Percentiles rank a stretch among this genome's conserved stretches.
Conservation (phyloP, 2,329 filamentous ascomycete genomes). For the Neopestalotiopsis clavispora region DNA sequence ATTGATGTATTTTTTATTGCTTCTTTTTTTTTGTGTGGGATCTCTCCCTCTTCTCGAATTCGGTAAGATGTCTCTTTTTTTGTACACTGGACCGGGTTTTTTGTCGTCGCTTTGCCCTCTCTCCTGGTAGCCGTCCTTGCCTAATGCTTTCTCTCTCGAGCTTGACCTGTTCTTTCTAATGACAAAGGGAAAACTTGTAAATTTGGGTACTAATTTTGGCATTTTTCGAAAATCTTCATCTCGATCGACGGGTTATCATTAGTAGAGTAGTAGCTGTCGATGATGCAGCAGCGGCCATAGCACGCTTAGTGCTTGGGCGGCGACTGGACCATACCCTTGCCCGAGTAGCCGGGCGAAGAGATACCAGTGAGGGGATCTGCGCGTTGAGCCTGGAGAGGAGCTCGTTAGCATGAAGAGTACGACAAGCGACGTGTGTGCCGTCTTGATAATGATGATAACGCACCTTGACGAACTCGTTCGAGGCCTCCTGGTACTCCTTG, state of each 20-base stretch:
- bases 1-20: neutral
- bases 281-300: conserved; percentile 17
- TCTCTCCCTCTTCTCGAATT: neutral
- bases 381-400: conserved; percentile 69
- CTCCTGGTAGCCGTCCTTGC: conserved; percentile 12
- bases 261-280: conserved; percentile 21
- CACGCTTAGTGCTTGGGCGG: conserved; percentile 51
- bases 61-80: neutral
- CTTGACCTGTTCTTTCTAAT: conserved; percentile 36
- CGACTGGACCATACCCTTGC: conserved; percentile 80
- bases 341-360: conserved; percentile 77
- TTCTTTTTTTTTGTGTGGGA: neutral
- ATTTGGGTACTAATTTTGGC: conserved; percentile 21
- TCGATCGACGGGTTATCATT: conserved; percentile 23
- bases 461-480: conserved; percentile 94
- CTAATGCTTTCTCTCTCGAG: conserved; percentile 22
- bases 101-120: conserved; percentile 5
- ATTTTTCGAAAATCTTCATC: conserved; percentile 16
- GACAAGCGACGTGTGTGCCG: neutral
- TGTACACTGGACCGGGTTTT: conserved; percentile 8
- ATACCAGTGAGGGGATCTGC: conserved; percentile 87
- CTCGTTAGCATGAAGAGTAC: neutral
- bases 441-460: conserved; percentile 36
- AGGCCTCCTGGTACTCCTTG: conserved; percentile 95
- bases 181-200: conserved; percentile 41